Evolutionary conservation across 768 basidiomycete species (phyloP).

Genomic region (Agaricus bisporus): DNA sequence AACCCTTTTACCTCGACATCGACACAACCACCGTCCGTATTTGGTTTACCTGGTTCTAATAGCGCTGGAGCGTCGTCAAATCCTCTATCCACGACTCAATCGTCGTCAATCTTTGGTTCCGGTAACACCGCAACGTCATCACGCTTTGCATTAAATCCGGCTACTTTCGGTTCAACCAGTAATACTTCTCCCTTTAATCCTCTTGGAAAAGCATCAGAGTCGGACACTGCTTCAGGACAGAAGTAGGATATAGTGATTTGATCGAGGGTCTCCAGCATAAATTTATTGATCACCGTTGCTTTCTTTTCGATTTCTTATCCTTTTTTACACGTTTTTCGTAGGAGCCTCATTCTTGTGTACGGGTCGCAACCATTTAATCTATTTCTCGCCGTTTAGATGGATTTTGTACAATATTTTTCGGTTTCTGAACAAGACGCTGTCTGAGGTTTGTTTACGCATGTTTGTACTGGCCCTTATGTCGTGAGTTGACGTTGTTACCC

Average conservation of each 20-base stretch:
- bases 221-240: not conserved
- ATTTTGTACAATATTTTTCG: conserved; percentile 3
- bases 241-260: not conserved
- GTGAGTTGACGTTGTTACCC: not conserved
- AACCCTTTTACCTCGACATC: too few relatives aligned
- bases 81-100: not conserved
- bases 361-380: conserved; percentile 3
- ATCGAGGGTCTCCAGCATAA: not conserved
- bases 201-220: not conserved
- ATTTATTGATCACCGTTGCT: not conserved
- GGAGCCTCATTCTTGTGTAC: not conserved
- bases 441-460: not conserved
- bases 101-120: conserved; percentile 1
- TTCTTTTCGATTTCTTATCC: not conserved
- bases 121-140: not conserved
- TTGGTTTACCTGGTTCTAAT: not conserved
- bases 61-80: not conserved
- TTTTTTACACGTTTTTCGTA: not conserved
- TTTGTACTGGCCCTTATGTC: too few relatives aligned
- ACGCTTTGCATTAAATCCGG: not conserved
- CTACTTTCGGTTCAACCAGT: not conserved
- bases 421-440: not conserved
- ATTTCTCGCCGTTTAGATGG: not conserved
- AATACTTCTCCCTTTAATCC: not conserved
- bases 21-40: not conserved